These are phyloP conservation scores for Secale cereale DNA, from an alignment of 176 grass and related monocot species.

Conservation along the genomic window DNA sequence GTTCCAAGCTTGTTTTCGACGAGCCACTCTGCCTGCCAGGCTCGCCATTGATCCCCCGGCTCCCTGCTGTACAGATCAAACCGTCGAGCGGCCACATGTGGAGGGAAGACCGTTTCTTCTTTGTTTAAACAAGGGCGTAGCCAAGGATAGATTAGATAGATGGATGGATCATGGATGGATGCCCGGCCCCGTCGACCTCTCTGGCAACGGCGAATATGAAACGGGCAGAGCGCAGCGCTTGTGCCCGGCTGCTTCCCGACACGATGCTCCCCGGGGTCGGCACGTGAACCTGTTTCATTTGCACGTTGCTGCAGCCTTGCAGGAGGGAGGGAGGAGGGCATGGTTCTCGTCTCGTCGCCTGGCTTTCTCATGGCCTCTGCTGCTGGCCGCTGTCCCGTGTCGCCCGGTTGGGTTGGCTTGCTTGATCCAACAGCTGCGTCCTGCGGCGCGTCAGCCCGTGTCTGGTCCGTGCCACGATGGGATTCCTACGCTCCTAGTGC, in stretches of 20 bases:
- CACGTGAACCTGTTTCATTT: not conserved
- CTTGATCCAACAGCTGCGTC: not conserved
- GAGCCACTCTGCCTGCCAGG: not conserved
- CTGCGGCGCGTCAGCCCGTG: not conserved
- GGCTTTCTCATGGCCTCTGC: not conserved
- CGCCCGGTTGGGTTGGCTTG: not conserved
- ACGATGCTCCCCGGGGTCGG: constrained; percentile 14
- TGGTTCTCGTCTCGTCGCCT: not conserved
- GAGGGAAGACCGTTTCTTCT: not conserved
- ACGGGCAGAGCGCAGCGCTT: not conserved
- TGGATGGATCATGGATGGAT: not conserved
- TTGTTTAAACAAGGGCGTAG: not conserved
- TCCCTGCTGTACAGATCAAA: not conserved
- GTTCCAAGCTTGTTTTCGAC: not conserved
- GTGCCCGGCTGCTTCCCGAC: constrained; percentile 33
- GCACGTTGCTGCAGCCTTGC: not conserved
- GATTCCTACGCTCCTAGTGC: no score
- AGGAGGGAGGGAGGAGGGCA: no score
- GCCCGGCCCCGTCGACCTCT: not conserved
- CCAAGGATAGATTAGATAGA: constrained; percentile 17
- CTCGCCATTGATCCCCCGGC: not conserved
- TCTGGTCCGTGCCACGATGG: not conserved
- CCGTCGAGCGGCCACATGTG: constrained; percentile 22
- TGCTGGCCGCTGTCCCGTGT: not conserved
- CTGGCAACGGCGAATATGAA: constrained; percentile 8